Base-by-base conservation (phyloP, 1,284 basidiomycete genomes). In the Xerocomus nothofagi region DNA sequence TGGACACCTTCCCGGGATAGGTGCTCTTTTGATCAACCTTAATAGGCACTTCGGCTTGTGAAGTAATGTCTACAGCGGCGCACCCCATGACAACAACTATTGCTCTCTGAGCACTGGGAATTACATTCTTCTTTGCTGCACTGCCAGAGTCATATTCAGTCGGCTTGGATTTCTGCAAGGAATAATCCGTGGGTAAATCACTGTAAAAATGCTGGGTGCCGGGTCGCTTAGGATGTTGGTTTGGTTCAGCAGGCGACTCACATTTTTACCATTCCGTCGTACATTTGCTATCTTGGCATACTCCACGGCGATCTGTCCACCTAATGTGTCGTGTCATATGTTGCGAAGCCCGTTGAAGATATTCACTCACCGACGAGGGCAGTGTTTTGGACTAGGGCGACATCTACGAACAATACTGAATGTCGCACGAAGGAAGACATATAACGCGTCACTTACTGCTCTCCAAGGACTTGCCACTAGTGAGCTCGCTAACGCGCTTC, bases 321-420 rank as follows among this genome's bases (percentile, higher is more conserved):
- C 88, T 90, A 50, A 9, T 32, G 34, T 42, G 23, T 30, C 44
- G 31, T 36, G 38, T 27, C 45, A 47, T 51, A 41, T 40, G 40
- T 38, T 12, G 12, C 9, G n/a, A 49, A 41, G 18, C 51, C 47
- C 3, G 6, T 38, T 3, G 26, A 53, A 18, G 30, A 12, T 23
- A 29, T 23, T 33, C 12, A 70, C 79, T 65, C 70, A 78, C 94
- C 95, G 40, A 95, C 77, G 23, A 80, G 72, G 17, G 94, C 93
- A n/a, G 95, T 95, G 66, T 98, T 98, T 70, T 91, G 81, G 34
- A 99, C 82, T 14, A 99, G 76, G 6, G 90, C 93, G 53, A 96
- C 77, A 71, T 99, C 96, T 81, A 73, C 63, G 24, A 31, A 17
- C 24, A 44, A 31, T 27, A 4, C 26, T 53, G 12, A 53, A 31